A percentile compares a stretch with the other conserved stretches of the same genome.
Evolutionary conservation across 2,329 filamentous ascomycete species (phyloP).

Genomic region (Hymenoscyphus linearis): DNA sequence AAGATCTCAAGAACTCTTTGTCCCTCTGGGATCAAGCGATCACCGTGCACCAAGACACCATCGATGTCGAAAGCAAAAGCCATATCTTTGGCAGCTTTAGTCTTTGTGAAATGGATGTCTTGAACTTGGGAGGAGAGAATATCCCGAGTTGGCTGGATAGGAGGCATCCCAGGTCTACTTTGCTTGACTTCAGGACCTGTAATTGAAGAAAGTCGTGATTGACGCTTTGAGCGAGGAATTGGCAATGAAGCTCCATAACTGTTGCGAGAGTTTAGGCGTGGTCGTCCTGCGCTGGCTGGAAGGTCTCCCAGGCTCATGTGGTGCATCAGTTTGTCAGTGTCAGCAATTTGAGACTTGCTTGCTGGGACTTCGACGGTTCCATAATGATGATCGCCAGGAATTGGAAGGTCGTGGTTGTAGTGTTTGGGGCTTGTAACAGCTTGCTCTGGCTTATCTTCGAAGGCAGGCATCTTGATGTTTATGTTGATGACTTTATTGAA

Average conservation of each 20-base stretch:
- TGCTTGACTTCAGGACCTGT: slow-evolving; percentile 42
- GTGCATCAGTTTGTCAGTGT: slow-evolving; percentile 68
- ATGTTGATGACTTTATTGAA: neutral
- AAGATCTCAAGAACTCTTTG: slow-evolving; percentile 62
- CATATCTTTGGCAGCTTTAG: slow-evolving; percentile 69
- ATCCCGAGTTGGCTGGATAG: slow-evolving; percentile 57
- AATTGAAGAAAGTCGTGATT: slow-evolving; percentile 62
- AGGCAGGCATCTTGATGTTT: slow-evolving; percentile 49
- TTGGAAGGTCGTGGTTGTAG: slow-evolving; percentile 29
- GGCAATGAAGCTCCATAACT: slow-evolving; percentile 69
- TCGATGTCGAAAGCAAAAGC: slow-evolving; percentile 76
- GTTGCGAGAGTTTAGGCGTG: slow-evolving; percentile 63
- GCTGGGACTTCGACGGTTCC: slow-evolving; percentile 63
- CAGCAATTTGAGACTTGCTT: slow-evolving; percentile 61
- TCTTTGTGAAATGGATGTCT: slow-evolving; percentile 60
- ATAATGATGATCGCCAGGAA: slow-evolving; percentile 39
- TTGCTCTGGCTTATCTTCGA: slow-evolving; percentile 50
- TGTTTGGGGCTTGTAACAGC: slow-evolving; percentile 8
- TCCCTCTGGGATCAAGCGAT: slow-evolving; percentile 64
- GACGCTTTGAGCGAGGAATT: slow-evolving; percentile 65
- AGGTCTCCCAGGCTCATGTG: slow-evolving; percentile 58
- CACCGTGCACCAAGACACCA: slow-evolving; percentile 69
- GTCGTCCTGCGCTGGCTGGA: neutral
- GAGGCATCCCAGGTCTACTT: slow-evolving; percentile 50
- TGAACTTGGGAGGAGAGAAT: slow-evolving; percentile 67